These are phyloP conservation scores for Roridomyces roridus DNA, from an alignment of 768 basidiomycete species.

Conservation along the genomic window DNA sequence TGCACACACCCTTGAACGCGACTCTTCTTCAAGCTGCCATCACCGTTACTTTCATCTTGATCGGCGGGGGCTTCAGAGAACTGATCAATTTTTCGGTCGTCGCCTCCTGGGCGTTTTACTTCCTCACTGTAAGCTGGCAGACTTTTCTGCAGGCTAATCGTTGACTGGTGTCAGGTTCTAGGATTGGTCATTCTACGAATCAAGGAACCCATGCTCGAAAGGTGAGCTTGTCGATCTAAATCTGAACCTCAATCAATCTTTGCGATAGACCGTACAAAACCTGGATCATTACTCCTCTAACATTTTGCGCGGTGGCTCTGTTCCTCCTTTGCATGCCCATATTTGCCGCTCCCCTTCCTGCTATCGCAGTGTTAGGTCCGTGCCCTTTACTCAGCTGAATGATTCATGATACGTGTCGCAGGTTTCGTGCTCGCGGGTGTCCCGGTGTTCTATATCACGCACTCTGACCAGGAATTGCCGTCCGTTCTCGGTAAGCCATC, in stretches of 20 bases:
- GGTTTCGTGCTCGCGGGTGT: slow-evolving; percentile 82
- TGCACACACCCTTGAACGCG: slow-evolving; percentile 90
- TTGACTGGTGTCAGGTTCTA: slow-evolving; percentile 61
- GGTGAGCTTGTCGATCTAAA: slow-evolving; percentile 46
- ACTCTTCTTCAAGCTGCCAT: slow-evolving; percentile 78
- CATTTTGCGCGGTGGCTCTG: slow-evolving; percentile 87
- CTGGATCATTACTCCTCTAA: slow-evolving; percentile 89
- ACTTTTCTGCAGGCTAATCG: not conserved
- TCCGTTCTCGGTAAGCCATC: slow-evolving; percentile 47
- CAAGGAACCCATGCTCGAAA: slow-evolving; percentile 88
- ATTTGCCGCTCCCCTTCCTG: slow-evolving; percentile 90
- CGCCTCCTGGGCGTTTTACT: slow-evolving; percentile 87
- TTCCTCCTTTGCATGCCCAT: slow-evolving; percentile 95
- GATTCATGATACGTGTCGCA: slow-evolving; percentile 40
- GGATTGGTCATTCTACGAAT: slow-evolving; percentile 87
- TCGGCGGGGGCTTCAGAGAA: slow-evolving; percentile 90
- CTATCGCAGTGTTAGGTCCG: slow-evolving; percentile 84
- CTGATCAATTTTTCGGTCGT: slow-evolving; percentile 91
- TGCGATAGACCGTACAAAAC: slow-evolving; percentile 85
- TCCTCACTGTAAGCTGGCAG: slow-evolving; percentile 67
- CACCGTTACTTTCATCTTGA: slow-evolving; percentile 77
- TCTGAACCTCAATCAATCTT: not conserved
- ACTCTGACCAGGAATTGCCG: slow-evolving; percentile 49
- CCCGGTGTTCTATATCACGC: slow-evolving; percentile 85
- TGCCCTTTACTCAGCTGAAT: too few relatives aligned